These are phyloP conservation scores for Curvularia spicifera DNA, from an alignment of 2,329 filamentous ascomycete genomes.

Conservation along the genomic window DNA sequence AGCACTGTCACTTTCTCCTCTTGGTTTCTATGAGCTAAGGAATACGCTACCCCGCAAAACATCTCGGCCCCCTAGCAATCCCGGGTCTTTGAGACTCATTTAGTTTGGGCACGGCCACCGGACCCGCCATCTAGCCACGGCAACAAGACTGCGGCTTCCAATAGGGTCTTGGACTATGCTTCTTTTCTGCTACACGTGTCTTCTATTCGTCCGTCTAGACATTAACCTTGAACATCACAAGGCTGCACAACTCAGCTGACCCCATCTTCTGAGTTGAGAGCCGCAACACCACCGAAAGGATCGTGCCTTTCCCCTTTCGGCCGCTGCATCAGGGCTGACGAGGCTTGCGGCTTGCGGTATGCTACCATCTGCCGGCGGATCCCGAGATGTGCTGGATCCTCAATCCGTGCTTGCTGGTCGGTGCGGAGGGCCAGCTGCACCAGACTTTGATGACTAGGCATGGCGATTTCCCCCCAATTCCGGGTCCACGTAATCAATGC, in stretches of 20 bases:
- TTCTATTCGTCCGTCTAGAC: slow-evolving; percentile 24
- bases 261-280: slow-evolving; percentile 31
- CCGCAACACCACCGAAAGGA: slow-evolving; percentile 38
- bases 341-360: slow-evolving; percentile 18
- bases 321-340: slow-evolving; percentile 24
- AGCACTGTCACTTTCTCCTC: slow-evolving; percentile 14
- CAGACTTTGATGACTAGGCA: slow-evolving; percentile 2
- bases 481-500: slow-evolving; percentile 5
- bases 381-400: slow-evolving; percentile 7
- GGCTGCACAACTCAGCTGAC: slow-evolving; percentile 33
- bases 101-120: slow-evolving; percentile 21
- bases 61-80: slow-evolving; percentile 27
- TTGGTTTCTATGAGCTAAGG: slow-evolving; percentile 40
- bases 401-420: slow-evolving; percentile 11
- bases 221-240: slow-evolving; percentile 30
- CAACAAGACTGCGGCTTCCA: slow-evolving; percentile 19
- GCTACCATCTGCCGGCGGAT: slow-evolving; percentile 14
- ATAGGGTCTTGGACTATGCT: slow-evolving; percentile 24
- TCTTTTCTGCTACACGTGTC: slow-evolving; percentile 25
- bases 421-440: slow-evolving; percentile 7
- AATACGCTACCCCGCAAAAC: slow-evolving; percentile 45
- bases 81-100: slow-evolving; percentile 14
- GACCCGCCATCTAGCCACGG: slow-evolving; percentile 14
- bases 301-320: slow-evolving; percentile 42
- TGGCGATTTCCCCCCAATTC: neutral